Conservation (phyloP, 306 rosid genomes). For the Cucumis cinereus region DNA sequence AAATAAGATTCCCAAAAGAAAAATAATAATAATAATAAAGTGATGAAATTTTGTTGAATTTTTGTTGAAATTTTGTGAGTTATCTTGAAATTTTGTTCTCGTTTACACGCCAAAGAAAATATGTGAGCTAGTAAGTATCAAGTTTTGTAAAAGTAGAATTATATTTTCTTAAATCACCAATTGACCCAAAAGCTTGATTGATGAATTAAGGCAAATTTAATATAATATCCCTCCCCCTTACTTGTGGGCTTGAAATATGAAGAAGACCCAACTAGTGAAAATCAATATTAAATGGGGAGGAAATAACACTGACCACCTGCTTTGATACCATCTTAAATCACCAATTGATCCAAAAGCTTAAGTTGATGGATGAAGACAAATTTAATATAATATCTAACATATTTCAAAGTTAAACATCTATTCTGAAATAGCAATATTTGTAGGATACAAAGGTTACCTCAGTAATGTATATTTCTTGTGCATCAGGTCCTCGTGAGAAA, state of each 20-base stretch:
- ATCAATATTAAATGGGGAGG: too few relatives aligned
- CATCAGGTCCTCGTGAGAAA: constrained; percentile 52
- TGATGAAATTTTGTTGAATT: background rate
- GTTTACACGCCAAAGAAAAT: background rate
- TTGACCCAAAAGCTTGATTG: too few relatives aligned
- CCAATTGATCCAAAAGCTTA: too few relatives aligned
- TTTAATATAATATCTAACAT: too few relatives aligned
- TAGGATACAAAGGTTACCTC: constrained; percentile 34
- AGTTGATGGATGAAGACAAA: too few relatives aligned
- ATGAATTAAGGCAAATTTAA: too few relatives aligned
- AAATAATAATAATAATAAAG: background rate
- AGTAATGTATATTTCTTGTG: constrained; percentile 71
- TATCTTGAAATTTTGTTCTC: background rate
- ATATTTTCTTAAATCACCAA: too few relatives aligned
- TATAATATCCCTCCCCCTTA: too few relatives aligned
- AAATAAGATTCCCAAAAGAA: background rate
- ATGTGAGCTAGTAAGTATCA: background rate
- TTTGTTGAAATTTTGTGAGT: background rate
- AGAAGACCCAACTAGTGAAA: too few relatives aligned
- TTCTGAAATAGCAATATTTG: background rate
- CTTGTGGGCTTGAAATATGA: too few relatives aligned
- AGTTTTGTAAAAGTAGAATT: background rate
- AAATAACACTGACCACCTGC: too few relatives aligned
- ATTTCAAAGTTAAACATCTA: background rate
- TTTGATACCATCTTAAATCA: too few relatives aligned